phyloP scores from a whole-genome alignment of 2,329 filamentous ascomycete genomes.

The Phialocephala subalpina region DNA sequence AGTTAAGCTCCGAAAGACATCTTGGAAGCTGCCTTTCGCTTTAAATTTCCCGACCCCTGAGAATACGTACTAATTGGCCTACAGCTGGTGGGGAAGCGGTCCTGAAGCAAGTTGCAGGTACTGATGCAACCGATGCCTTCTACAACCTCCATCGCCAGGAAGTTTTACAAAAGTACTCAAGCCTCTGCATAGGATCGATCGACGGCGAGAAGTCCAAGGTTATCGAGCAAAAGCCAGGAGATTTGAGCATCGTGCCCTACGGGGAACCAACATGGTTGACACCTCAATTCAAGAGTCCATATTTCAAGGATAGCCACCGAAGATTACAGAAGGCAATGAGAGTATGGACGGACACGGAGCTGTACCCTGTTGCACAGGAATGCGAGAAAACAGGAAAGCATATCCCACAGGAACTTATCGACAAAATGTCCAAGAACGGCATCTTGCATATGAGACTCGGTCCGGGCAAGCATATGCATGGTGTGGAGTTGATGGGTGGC shows the following conservation, averaged over 20 bases:
- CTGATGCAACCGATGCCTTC: conserved; percentile 83
- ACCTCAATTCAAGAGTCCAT: conserved; percentile 79
- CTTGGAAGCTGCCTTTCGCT: too few species aligned
- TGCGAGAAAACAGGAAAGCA: conserved; percentile 78
- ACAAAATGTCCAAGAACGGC: conserved; percentile 77
- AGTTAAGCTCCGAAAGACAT: too few species aligned
- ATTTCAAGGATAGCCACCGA: conserved; percentile 80
- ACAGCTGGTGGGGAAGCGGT: conserved; percentile 45
- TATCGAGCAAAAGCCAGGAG: conserved; percentile 72
- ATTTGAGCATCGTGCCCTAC: conserved; percentile 81
- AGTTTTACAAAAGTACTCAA: conserved; percentile 81
- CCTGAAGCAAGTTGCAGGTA: conserved; percentile 80
- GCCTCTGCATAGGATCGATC: conserved; percentile 78
- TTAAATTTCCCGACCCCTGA: too few species aligned
- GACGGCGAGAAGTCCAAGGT: conserved; percentile 79
- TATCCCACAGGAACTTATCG: conserved; percentile 76
- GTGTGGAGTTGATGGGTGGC: conserved; percentile 71
- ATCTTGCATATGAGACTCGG: conserved; percentile 85
- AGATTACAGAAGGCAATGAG: conserved; percentile 74
- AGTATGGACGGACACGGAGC: conserved; percentile 74
- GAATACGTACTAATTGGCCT: too few species aligned
- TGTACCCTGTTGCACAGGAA: conserved; percentile 77
- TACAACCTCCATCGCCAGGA: conserved; percentile 94
- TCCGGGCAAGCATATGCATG: conserved; percentile 82
- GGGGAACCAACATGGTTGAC: conserved; percentile 86